Evolutionary conservation across 345 rosid genomes (phyloP), one percentile per base, ranked within the genome.

Genomic region (Cardamine occulta): DNA sequence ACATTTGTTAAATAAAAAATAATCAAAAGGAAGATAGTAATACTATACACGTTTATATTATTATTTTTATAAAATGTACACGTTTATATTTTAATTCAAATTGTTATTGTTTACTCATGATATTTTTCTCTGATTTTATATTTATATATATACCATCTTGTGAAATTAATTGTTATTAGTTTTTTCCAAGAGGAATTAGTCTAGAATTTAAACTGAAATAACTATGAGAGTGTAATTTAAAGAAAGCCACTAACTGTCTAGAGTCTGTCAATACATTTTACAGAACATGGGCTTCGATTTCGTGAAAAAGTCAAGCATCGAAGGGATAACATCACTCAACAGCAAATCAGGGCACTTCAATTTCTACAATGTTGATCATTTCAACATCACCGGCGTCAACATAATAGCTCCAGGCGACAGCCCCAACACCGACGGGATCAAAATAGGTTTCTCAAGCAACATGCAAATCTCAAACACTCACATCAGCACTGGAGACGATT

Each of bases 401-500:
- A 49, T 75, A 3, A 58, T 1, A 58, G 68, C 79, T 45, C 79
- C 74, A 7, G 39, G 68, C 7, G 23, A 66, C 1, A 74, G 78
- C 6, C 73, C 72, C 17, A 74, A 74, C 42, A 74, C 78, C 6
- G 78, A 74, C 7, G 90, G 97, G 3, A 75, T 91, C 65, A 91
- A 91, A 34, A 81, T 87, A 34, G 87, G 88, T 57, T 73, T 68
- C 18, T 88, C 94, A 68, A 74, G 72, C 54, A 37, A 42, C 6
- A 80, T 91, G 14, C 82, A 75, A n/a, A 75, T 89, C 39, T 32
- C 79, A 8, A 72, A 70, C 15, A 80, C 81, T 13, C 8, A 6
- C 2, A 85, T 91, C 11, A 52, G 68, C 11, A 89, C 94, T 0
- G 97, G 91, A 0, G 91, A 89, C 26, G 94, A 91, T 55, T 89